phyloP scores from a whole-genome alignment of 2,329 filamentous ascomycete species.

The Venturia aucupariae region DNA sequence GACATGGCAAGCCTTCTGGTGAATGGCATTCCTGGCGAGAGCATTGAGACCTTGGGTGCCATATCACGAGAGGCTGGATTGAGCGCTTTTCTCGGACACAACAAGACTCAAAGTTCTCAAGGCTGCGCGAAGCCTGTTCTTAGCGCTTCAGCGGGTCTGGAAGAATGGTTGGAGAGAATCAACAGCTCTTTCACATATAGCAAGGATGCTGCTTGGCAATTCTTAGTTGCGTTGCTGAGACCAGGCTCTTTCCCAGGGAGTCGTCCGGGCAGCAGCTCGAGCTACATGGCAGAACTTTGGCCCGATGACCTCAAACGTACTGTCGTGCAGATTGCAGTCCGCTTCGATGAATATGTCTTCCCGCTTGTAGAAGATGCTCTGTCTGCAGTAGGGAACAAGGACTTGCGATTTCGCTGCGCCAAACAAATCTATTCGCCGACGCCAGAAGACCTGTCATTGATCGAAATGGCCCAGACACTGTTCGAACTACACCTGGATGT shows the following conservation, averaged over 20 bases:
- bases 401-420: slow-evolving; percentile 20
- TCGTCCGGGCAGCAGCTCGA: slow-evolving; percentile 18
- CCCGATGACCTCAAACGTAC: slow-evolving; percentile 45
- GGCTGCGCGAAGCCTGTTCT: slow-evolving; percentile 31
- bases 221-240: slow-evolving; percentile 43
- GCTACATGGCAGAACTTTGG: slow-evolving; percentile 48
- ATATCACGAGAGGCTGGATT: slow-evolving; percentile 42
- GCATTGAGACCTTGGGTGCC: slow-evolving; percentile 38
- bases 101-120: slow-evolving; percentile 37
- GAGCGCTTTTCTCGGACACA: slow-evolving; percentile 48
- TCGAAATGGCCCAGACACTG: slow-evolving; percentile 49
- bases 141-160: slow-evolving; percentile 28
- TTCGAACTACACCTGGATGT: slow-evolving; percentile 61
- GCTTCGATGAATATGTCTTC: slow-evolving; percentile 46
- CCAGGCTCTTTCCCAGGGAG: slow-evolving; percentile 25
- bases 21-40: slow-evolving; percentile 37
- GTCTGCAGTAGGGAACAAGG: slow-evolving; percentile 20
- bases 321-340: slow-evolving; percentile 43
- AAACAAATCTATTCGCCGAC: neutral
- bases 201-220: slow-evolving; percentile 44
- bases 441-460: slow-evolving; percentile 26
- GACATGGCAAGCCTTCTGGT: slow-evolving; percentile 8
- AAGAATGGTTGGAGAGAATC: slow-evolving; percentile 33
- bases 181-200: slow-evolving; percentile 40
- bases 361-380: slow-evolving; percentile 23